Evolutionary conservation across 305 asterid species (phyloP).

Genomic region (Solanum aculeatissimum): DNA sequence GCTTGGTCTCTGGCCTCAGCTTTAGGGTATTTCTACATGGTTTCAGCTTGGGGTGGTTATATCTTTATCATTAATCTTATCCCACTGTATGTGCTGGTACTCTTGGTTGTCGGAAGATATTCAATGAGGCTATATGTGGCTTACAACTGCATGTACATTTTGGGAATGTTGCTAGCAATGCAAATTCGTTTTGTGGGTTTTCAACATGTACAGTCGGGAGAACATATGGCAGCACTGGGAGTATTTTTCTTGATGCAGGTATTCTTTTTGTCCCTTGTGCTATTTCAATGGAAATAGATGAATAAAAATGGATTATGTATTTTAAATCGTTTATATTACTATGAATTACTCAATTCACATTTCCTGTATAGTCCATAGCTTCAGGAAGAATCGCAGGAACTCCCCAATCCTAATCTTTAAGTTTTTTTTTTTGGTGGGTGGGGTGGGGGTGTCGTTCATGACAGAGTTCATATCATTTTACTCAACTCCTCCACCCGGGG

Average conservation of each 20-base stretch:
- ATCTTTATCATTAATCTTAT: constrained; percentile 91
- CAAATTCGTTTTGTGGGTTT: constrained; percentile 98
- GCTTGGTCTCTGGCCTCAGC: constrained; percentile 97
- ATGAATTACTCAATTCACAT: neutral
- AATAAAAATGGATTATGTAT: neutral
- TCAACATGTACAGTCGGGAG: constrained; percentile 98
- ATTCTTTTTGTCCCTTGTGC: neutral
- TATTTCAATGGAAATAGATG: neutral
- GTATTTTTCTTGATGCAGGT: constrained; percentile 99
- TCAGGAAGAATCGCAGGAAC: neutral
- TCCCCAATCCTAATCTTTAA: neutral
- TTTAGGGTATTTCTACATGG: constrained; percentile 96
- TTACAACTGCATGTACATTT: constrained; percentile 83
- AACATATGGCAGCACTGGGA: constrained; percentile 99
- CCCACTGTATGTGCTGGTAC: constrained; percentile 87
- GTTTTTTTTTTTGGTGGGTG: neutral
- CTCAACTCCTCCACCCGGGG: neutral
- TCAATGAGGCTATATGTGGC: constrained; percentile 97
- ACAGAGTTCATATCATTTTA: neutral
- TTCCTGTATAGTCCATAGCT: neutral
- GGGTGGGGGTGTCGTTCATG: neutral
- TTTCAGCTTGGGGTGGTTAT: constrained; percentile 99
- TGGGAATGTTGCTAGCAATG: constrained; percentile 97
- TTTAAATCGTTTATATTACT: neutral
- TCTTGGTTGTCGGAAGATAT: constrained; percentile 83